Evolutionary conservation across 2,329 filamentous ascomycete genomes (phyloP).

Genomic region (Curvularia sp.): DNA sequence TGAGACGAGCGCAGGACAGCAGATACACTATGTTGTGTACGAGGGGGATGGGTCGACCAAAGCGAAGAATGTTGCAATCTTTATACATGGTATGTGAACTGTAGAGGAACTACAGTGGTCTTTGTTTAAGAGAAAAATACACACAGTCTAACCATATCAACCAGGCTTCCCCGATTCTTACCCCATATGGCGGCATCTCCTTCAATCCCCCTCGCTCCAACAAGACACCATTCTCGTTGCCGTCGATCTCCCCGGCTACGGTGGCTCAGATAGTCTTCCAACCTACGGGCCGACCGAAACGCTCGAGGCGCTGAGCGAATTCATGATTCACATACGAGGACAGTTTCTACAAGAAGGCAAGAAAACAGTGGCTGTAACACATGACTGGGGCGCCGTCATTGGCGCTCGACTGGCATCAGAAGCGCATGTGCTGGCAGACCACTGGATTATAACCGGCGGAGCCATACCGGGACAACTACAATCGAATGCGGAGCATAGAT

Average conservation of each 20-base stretch:
- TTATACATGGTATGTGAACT: slow-evolving; percentile 57
- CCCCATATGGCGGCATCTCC: slow-evolving; percentile 61
- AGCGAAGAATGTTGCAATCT: slow-evolving; percentile 57
- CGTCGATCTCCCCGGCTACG: slow-evolving; percentile 66
- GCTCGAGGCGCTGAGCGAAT: slow-evolving; percentile 62
- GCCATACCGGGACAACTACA: slow-evolving; percentile 54
- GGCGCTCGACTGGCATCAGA: slow-evolving; percentile 65
- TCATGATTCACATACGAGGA: slow-evolving; percentile 60
- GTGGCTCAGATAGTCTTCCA: slow-evolving; percentile 62
- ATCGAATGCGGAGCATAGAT: slow-evolving; percentile 55
- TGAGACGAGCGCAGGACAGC: slow-evolving; percentile 57
- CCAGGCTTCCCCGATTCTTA: slow-evolving; percentile 65
- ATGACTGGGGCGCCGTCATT: slow-evolving; percentile 64
- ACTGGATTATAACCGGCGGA: slow-evolving; percentile 63
- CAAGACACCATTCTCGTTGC: slow-evolving; percentile 58
- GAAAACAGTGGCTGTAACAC: slow-evolving; percentile 58
- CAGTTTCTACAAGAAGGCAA: slow-evolving; percentile 48
- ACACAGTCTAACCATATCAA: background rate
- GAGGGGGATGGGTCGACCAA: slow-evolving; percentile 12
- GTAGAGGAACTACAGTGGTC: background rate
- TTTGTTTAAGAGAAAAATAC: background rate
- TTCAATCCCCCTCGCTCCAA: slow-evolving; percentile 52
- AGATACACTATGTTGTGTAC: slow-evolving; percentile 63
- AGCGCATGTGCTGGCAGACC: slow-evolving; percentile 62
- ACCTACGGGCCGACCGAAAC: slow-evolving; percentile 60